A percentile compares a stretch with the other conserved stretches of the same genome.
These are phyloP conservation scores for Syzygium grande DNA, from an alignment of 345 rosid species.

Conservation along the genomic window DNA sequence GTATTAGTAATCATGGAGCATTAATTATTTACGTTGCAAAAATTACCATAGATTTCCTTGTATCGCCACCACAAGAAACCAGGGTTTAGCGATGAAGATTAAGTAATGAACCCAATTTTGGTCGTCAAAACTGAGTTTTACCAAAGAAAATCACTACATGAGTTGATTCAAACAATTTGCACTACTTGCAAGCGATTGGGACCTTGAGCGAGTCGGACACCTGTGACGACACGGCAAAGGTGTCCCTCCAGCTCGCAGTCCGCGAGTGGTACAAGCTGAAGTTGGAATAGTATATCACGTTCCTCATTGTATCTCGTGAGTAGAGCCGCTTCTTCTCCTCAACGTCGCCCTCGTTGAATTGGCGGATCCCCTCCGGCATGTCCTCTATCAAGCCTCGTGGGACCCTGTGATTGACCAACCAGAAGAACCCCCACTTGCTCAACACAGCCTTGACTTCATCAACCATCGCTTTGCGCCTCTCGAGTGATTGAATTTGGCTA, in stretches of 20 bases:
- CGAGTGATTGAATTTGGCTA: too few species aligned
- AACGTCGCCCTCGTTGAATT: not conserved
- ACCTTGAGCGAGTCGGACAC: conserved; percentile 5
- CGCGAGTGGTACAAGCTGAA: conserved; percentile 7
- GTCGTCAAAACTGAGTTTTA: not conserved
- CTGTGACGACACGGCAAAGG: not conserved
- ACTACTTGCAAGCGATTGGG: conserved; percentile 6
- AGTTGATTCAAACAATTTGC: not conserved
- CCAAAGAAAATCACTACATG: not conserved
- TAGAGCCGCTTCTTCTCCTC: not conserved
- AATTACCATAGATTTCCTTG: not conserved
- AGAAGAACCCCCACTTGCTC: conserved; percentile 6
- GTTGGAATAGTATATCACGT: not conserved
- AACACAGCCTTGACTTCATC: not conserved
- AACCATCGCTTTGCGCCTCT: not conserved
- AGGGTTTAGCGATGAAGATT: too few species aligned
- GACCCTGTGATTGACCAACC: conserved; percentile 9
- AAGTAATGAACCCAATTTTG: not conserved
- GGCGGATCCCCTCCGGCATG: not conserved
- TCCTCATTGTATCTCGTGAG: not conserved
- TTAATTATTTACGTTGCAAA: not conserved
- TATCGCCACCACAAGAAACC: not conserved
- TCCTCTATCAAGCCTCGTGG: not conserved
- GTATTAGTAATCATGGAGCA: too few species aligned
- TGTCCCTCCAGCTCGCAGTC: conserved; percentile 20